Evolutionary conservation across 2,329 filamentous ascomycete genomes (phyloP), one percentile per base, ranked within the genome.

Genomic region (Sclerotinia subarctica): DNA sequence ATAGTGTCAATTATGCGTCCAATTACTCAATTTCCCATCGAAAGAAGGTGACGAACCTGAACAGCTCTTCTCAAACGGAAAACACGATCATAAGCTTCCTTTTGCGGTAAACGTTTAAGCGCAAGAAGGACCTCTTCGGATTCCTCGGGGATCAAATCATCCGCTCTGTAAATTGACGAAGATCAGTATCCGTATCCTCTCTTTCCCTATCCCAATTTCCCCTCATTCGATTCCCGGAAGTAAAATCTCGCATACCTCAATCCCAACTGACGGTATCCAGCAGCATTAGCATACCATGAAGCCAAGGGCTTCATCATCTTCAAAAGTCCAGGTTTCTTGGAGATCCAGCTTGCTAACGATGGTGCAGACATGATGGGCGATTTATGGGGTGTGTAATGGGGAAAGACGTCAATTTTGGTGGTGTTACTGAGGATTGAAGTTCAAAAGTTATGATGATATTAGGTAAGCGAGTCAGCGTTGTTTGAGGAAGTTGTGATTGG

Each of bases 21-120:
- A 21, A 57, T 29, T 54, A 5, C 65, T 19, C 13, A 49, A 11
- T 56, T 19, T 17, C n/a, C 54, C 57, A 26, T n/a, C 32, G n/a
- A 35, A 10, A 51, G 35, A 56, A 26, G 59, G 60, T 72, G 44
- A 69, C 79, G 72, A 82, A 91, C 89, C 86, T 99, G 95, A 82
- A 96, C 89, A 77, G 95, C 94, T 82, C 95, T 90, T 83, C 95
- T 92, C 81, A 99, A 88, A 78, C 95, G 94, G 90, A 93, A 99
- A 80, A 98, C 88, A 80, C 95, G 94, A 84, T 99, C 95, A 84
- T 98, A 98, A 77, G 90, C 86, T 80, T 95, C 92, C 85, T 96
- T 92, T 77, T 92, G 86, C 69, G 91, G 88, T 71, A 99, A 91
- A 80, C 95, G 93, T 86, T 92, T 91, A 78, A 99, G 87, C 72